Conservation (phyloP, 192 early-diverging fungal genomes). For the Backusella liffmaniae region DNA sequence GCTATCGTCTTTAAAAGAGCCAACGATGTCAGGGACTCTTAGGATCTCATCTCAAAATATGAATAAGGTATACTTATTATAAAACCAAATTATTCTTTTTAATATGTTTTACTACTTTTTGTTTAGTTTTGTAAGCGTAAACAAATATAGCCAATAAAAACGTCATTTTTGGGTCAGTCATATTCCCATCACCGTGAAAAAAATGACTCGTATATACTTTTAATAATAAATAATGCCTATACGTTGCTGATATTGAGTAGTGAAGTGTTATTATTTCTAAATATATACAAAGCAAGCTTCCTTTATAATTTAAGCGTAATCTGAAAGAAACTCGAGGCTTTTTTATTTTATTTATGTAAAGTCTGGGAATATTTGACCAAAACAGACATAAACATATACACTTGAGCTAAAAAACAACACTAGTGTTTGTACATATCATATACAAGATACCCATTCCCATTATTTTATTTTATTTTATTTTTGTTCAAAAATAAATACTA, state of each 20-base stretch:
- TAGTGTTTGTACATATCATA: too few relatives aligned
- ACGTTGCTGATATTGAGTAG: too few relatives aligned
- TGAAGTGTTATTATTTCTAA: too few relatives aligned
- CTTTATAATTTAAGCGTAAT: background rate
- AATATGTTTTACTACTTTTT: too few relatives aligned
- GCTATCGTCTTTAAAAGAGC: too few relatives aligned
- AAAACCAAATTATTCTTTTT: background rate
- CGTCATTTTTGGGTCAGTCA: background rate
- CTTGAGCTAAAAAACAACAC: background rate
- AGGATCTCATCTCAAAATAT: too few relatives aligned
- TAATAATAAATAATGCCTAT: too few relatives aligned
- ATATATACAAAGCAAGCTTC: too few relatives aligned
- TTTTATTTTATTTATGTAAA: background rate
- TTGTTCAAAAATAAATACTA: background rate
- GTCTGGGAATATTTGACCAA: background rate
- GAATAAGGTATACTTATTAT: too few relatives aligned
- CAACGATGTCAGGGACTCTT: too few relatives aligned
- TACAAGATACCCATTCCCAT: too few relatives aligned
- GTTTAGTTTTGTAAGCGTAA: background rate
- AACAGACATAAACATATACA: background rate
- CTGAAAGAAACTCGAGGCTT: background rate
- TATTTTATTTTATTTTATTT: background rate
- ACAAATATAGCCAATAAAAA: background rate
- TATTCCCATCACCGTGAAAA: background rate
- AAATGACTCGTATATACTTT: too few relatives aligned